Evolutionary conservation across 352 stramenopile species (phyloP).

Genomic region (Pythium phragmiticola): DNA sequence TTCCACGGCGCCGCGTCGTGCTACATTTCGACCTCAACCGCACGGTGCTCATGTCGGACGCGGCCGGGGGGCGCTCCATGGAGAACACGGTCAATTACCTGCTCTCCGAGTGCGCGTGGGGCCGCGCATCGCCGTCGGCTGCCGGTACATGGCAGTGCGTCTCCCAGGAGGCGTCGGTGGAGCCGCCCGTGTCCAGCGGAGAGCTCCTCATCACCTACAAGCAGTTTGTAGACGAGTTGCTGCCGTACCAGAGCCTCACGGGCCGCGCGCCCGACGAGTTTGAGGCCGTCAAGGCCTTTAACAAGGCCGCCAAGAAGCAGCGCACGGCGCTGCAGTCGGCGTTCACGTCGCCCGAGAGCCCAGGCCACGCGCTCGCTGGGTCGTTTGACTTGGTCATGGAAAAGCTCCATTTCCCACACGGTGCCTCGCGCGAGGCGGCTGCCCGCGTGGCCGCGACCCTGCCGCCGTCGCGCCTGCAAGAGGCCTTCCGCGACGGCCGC

Average conservation of each 20-base stretch:
- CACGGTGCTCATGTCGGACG: conserved; percentile 88
- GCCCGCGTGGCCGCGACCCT: conserved; percentile 41
- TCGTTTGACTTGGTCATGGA: conserved; percentile 77
- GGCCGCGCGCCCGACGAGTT: conserved; percentile 26
- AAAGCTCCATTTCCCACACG: conserved; percentile 65
- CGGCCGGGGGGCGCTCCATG: conserved; percentile 83
- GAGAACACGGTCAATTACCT: conserved; percentile 88
- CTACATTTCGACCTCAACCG: conserved; percentile 90
- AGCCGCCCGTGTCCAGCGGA: conserved; percentile 27
- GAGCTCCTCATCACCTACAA: conserved; percentile 70
- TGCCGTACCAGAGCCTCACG: conserved; percentile 65
- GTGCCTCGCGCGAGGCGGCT: conserved; percentile 45
- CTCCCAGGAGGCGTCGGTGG: conserved; percentile 49
- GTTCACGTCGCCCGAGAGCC: conserved; percentile 55
- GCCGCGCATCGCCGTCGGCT: conserved; percentile 27
- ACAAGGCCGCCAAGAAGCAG: conserved; percentile 79
- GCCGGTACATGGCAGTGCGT: conserved; percentile 57
- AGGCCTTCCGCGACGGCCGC: conserved; percentile 65
- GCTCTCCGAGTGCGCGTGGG: conserved; percentile 79
- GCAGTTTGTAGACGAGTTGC: conserved; percentile 71
- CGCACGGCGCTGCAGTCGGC: conserved; percentile 73
- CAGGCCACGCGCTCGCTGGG: conserved; percentile 37
- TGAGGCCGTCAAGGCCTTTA: conserved; percentile 66
- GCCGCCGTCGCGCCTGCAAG: conserved; percentile 52
- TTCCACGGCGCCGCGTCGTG: conserved; percentile 46